These are phyloP conservation scores for Trametes meyenii DNA, from an alignment of 768 basidiomycete genomes.

Conservation along the genomic window DNA sequence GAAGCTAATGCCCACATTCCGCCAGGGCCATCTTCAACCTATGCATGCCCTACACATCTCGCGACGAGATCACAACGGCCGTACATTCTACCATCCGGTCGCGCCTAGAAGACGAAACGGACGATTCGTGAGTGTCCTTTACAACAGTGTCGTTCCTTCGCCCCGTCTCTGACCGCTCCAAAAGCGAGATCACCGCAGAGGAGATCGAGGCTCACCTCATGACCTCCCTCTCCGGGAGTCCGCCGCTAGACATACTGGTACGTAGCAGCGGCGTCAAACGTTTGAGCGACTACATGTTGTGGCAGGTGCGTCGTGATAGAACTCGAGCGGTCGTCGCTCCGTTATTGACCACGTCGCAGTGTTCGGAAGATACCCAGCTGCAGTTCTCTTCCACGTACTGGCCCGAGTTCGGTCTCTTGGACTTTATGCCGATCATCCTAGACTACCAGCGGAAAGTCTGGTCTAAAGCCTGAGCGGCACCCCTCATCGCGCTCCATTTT, in stretches of 20 bases:
- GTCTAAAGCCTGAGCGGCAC: constrained; percentile 27
- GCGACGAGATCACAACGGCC: constrained; percentile 88
- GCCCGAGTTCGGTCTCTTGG: constrained; percentile 89
- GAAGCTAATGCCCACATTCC: background rate
- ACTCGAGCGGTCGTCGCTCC: background rate
- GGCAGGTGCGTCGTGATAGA: constrained; percentile 72
- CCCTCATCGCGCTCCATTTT: background rate
- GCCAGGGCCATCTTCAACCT: constrained; percentile 85
- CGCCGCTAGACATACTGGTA: constrained; percentile 86
- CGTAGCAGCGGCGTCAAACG: constrained; percentile 91
- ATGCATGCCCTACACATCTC: constrained; percentile 89
- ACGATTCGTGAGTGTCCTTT: constrained; percentile 4
- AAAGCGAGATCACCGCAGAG: constrained; percentile 63
- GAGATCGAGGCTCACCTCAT: constrained; percentile 70
- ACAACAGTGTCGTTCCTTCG: background rate
- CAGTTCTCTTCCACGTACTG: constrained; percentile 86
- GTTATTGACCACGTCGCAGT: constrained; percentile 45
- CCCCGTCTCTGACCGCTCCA: background rate
- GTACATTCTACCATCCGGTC: constrained; percentile 55
- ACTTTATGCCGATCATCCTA: constrained; percentile 86
- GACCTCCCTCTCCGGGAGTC: constrained; percentile 65
- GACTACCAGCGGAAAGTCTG: constrained; percentile 84
- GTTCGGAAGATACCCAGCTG: constrained; percentile 80
- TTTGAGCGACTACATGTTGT: constrained; percentile 87
- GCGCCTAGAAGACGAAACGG: constrained; percentile 37